Evolutionary conservation across 495 filamentous ascomycete genomes (phyloP), one percentile per base, ranked within the genome.

Genomic region (Neurospora sublineolata): DNA sequence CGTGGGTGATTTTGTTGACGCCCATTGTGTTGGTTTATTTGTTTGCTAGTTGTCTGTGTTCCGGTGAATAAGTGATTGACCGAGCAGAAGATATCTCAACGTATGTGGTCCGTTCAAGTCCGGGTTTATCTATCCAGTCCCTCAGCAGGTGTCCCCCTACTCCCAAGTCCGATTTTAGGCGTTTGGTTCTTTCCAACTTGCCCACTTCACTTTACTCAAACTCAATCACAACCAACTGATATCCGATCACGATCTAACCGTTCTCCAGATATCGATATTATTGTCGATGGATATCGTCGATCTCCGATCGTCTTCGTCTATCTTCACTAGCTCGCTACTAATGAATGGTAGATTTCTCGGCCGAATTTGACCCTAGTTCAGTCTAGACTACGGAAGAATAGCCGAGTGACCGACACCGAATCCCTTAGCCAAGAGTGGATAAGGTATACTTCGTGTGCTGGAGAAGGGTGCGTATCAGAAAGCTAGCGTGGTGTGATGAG

Each of bases 1-100:
- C 68, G 39, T 79, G 74, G 37, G 77, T 75, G 37, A 78, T 86
- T 79, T 84, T 86, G 60, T 77, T 82, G 42, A 87, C 85, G 70
- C 83, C 84, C 86, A 88, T 87, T 72, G 71, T 80, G 74, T 60
- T 30, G 52, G 52, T 14, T 60, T 27, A 12, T 5, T 60, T 30
- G 23, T 16, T 60, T 7, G 23, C 12, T 3, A 30, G 23, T 16
- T 30, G 52, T 60, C 23, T 60, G 23, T 60, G 23, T 60, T 30
- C 12, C 52, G 23, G 52, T 12, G 12, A 60, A 60, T 23, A 30
- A 60, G 52, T 60, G 52, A 60, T 12, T 60, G 52, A 3, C 52
- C 23, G 12, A 60, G 23, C 12, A 60, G 6, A 30, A 30, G 52
- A 60, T 14, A 30, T 60, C 23, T 60, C 23, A 11, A 8, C 23